phyloP scores from a whole-genome alignment of 495 filamentous ascomycete species.

The Xylaria nigripes region DNA sequence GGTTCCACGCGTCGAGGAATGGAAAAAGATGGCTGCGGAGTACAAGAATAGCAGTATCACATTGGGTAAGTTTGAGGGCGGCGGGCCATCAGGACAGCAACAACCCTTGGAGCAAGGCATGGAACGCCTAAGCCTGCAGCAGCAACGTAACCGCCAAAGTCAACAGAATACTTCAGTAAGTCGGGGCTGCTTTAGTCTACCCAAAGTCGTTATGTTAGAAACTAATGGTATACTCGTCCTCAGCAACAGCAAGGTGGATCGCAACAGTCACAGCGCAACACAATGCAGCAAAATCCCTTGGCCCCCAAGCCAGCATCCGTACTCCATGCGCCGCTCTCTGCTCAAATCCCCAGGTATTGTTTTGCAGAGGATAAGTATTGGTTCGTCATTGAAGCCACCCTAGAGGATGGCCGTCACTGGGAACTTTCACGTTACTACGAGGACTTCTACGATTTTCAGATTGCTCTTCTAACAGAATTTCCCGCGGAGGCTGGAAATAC shows the following conservation, averaged over 20 bases:
- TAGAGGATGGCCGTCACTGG: constrained; percentile 90
- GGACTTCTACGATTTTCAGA: constrained; percentile 99
- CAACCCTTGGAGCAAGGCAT: constrained; percentile 58
- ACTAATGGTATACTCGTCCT: constrained; percentile 15
- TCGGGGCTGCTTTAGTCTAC: background rate
- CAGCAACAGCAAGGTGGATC: constrained; percentile 19
- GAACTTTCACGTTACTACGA: constrained; percentile 90
- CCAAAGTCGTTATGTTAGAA: background rate
- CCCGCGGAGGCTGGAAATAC: constrained; percentile 86
- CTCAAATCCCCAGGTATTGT: constrained; percentile 85
- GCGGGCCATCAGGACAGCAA: constrained; percentile 30
- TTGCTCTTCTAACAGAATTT: constrained; percentile 86
- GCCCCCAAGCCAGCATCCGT: constrained; percentile 35
- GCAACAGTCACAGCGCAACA: constrained; percentile 24
- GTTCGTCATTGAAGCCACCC: constrained; percentile 88
- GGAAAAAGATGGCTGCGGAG: constrained; percentile 99
- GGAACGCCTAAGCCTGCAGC: constrained; percentile 68
- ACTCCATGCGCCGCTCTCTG: constrained; percentile 52
- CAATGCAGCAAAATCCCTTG: constrained; percentile 20
- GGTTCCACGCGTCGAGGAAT: constrained; percentile 96
- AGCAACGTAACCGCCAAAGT: constrained; percentile 35
- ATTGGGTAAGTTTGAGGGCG: constrained; percentile 75
- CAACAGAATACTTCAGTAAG: constrained; percentile 40
- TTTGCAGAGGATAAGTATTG: constrained; percentile 98
- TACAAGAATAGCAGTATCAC: constrained; percentile 99